These are phyloP conservation scores for Oryza coarctata DNA, from an alignment of 176 grass and related monocot genomes.

Conservation along the genomic window DNA sequence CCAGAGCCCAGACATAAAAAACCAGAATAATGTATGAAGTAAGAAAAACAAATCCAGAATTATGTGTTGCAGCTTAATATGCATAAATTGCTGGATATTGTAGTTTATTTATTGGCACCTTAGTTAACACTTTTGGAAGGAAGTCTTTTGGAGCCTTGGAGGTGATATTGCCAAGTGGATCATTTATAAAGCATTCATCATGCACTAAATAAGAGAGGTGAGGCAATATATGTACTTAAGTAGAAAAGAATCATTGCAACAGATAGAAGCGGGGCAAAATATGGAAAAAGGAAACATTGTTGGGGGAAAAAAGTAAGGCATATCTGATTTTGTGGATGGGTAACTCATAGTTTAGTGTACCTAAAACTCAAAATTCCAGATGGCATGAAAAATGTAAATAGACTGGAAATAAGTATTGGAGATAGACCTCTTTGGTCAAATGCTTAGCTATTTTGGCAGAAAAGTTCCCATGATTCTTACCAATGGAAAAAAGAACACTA, in stretches of 20 bases:
- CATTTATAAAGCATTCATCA: not conserved
- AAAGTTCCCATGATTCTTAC: slow-evolving; percentile 73
- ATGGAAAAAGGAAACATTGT: not conserved
- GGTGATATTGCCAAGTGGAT: not conserved
- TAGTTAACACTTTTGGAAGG: not conserved
- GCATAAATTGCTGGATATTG: not conserved
- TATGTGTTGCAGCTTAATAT: not conserved
- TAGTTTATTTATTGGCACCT: not conserved
- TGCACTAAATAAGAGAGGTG: not conserved
- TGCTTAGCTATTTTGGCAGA: slow-evolving; percentile 72
- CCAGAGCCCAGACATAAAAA: not conserved
- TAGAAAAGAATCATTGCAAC: not conserved
- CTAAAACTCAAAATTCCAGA: not conserved
- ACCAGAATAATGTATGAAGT: slow-evolving; percentile 2
- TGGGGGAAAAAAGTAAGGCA: not conserved
- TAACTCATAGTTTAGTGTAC: not conserved
- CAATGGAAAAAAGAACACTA: slow-evolving; percentile 64
- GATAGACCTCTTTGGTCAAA: slow-evolving; percentile 77
- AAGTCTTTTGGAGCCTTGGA: slow-evolving; percentile 3
- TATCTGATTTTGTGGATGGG: not conserved
- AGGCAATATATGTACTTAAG: not conserved
- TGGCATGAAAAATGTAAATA: slow-evolving; percentile 24
- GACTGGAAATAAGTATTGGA: not conserved
- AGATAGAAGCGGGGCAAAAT: not conserved
- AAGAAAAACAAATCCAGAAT: slow-evolving; percentile 13